phyloP scores from a whole-genome alignment of 1,284 basidiomycete species.

The Leucoagaricus sp. region DNA sequence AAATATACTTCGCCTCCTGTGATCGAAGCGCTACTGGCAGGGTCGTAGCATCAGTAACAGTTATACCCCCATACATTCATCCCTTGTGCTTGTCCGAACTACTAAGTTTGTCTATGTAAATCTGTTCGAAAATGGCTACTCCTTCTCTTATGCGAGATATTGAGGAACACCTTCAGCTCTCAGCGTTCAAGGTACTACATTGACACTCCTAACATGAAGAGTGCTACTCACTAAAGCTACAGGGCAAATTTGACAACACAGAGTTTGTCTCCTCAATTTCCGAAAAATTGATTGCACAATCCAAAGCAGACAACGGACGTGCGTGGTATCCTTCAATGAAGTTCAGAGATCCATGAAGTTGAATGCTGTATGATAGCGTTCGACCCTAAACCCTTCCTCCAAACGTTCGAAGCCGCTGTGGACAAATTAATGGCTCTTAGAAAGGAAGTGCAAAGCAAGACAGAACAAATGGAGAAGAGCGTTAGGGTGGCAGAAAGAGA shows the following conservation, averaged over 20 bases:
- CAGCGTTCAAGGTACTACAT: constrained; percentile 67
- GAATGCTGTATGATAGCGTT: constrained; percentile 62
- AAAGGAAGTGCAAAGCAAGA: constrained; percentile 86
- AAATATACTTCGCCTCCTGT: constrained; percentile 19
- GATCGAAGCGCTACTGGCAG: too few species aligned
- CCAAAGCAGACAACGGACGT: constrained; percentile 84
- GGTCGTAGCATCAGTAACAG: too few species aligned
- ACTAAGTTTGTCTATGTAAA: neutral
- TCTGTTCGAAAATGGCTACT: neutral
- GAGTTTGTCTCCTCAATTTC: constrained; percentile 87
- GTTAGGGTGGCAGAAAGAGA: constrained; percentile 91
- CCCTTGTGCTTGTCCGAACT: neutral
- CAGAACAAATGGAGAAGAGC: constrained; percentile 89
- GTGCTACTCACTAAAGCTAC: neutral
- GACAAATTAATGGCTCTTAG: constrained; percentile 86
- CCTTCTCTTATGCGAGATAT: constrained; percentile 41
- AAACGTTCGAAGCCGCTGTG: constrained; percentile 88
- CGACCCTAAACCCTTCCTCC: constrained; percentile 91
- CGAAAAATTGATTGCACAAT: constrained; percentile 83
- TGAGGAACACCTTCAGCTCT: constrained; percentile 64
- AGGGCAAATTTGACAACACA: constrained; percentile 91
- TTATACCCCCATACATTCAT: too few species aligned
- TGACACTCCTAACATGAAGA: neutral
- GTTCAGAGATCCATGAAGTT: constrained; percentile 12
- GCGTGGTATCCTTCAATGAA: constrained; percentile 35